phyloP scores from a whole-genome alignment of 495 filamentous ascomycete species.

The Astrothelium macrocarpum region DNA sequence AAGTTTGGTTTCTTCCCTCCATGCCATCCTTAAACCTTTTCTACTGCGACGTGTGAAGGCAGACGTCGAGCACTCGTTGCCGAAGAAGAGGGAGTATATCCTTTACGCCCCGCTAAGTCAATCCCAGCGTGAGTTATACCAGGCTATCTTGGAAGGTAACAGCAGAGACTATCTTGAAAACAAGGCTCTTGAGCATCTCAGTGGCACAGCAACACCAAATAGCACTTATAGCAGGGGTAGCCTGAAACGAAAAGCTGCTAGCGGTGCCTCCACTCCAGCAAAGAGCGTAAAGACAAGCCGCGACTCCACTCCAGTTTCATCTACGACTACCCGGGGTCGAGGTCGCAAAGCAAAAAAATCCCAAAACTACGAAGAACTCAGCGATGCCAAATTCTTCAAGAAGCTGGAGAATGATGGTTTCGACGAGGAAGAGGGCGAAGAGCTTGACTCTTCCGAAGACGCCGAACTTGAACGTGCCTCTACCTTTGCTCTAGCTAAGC shows the following conservation, averaged over 20 bases:
- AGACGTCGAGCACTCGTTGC: constrained; percentile 82
- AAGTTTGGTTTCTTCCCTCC: constrained; percentile 77
- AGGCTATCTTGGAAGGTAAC: constrained; percentile 68
- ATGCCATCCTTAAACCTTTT: constrained; percentile 86
- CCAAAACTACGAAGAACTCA: constrained; percentile 63
- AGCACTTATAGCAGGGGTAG: constrained; percentile 34
- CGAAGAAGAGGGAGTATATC: constrained; percentile 93
- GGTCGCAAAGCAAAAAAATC: constrained; percentile 42
- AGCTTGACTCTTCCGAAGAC: constrained; percentile 39
- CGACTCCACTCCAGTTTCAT: constrained; percentile 55
- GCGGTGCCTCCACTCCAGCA: constrained; percentile 34
- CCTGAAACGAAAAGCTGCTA: constrained; percentile 44
- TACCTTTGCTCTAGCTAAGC: constrained; percentile 71
- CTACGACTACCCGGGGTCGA: constrained; percentile 34
- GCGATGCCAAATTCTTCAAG: constrained; percentile 59
- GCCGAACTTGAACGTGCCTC: constrained; percentile 59
- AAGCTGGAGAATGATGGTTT: constrained; percentile 44
- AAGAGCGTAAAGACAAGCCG: constrained; percentile 69
- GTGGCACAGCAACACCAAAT: constrained; percentile 21
- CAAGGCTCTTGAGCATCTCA: constrained; percentile 62
- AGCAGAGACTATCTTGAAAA: constrained; percentile 74
- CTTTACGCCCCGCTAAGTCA: constrained; percentile 81
- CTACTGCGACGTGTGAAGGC: constrained; percentile 81
- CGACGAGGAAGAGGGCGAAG: constrained; percentile 40
- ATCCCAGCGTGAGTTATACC: constrained; percentile 84